Evolutionary conservation across 768 basidiomycete species (phyloP), one percentile per base, ranked within the genome.

Genomic region (Jaapia argillacea): DNA sequence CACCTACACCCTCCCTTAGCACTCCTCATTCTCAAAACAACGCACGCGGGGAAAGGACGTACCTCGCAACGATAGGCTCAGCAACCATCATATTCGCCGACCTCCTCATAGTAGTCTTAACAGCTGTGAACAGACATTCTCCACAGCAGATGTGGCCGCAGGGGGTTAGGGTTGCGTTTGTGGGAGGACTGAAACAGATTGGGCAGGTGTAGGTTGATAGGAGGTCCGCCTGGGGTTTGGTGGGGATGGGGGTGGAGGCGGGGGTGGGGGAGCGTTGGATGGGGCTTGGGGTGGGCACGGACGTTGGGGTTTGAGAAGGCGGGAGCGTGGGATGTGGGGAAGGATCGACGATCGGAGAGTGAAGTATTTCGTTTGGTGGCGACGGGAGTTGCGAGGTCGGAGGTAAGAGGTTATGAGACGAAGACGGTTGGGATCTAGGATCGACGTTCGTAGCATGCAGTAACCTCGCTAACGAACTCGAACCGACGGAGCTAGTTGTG

Each of bases 61-160:
- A 38, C 7, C 20, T 12, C 7, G 37, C 10, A 21, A 22, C 10
- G 7, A 21, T 22, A 22, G 7, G 10, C 21, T 38, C 10, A 10
- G 7, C 20, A 12, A 38, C 20, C 37, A 38, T 38, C 37, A 22
- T 7, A 7, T 7, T 21, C 13, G n/a, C 42, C 13, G 47, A 45
- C 12, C 56, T 50, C 26, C 49, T 31, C 13, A 48, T 39, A 2
- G 51, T 44, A 37, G 48, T 49, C 33, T 41, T 35, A 16, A 60
- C 50, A 23, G 58, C 38, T 14, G 46, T 41, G 40, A 55, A 58
- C 22, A 60, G 49, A 46, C 58, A 60, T 25, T 48, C 48, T 12
- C 54, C 58, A 36, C 58, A 60, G 24, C 54, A 43, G 23, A 61
- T 47, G 47, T 61, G 60, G n/a, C 60, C 60, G 43, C 60, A 61